Evolutionary conservation across 176 grass and related monocot species (phyloP).

Genomic region (Avena atlantica): DNA sequence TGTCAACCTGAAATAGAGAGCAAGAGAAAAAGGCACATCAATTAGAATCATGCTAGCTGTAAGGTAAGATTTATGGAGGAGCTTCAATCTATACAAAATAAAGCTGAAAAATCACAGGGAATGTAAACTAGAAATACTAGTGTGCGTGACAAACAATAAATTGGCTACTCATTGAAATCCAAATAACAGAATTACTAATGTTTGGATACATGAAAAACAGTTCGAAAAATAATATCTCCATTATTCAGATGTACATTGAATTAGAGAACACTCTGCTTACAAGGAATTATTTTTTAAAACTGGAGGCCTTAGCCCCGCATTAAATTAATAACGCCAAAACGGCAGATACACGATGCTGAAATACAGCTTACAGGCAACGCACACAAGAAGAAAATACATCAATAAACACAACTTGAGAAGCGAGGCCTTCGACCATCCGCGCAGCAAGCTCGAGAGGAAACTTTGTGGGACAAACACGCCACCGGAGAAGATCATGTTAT

Average conservation of each 20-base stretch:
- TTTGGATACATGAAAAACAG: constrained; percentile 3
- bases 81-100: background rate
- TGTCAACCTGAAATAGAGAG: constrained; percentile 6
- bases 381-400: no score
- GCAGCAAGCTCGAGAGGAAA: no score
- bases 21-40: background rate
- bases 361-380: no score
- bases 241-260: background rate
- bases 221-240: constrained; percentile 5
- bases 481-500: no score
- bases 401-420: no score
- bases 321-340: no score
- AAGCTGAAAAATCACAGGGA: background rate
- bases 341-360: no score
- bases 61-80: background rate
- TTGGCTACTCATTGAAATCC: background rate
- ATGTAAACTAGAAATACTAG: constrained; percentile 18
- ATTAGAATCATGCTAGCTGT: background rate
- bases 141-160: background rate
- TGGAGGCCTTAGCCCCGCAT: no score
- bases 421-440: no score
- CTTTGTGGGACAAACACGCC: no score
- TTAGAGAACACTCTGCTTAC: background rate
- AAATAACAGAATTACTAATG: constrained; percentile 22
- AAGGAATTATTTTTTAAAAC: no score